Conservation (phyloP, 2,329 filamentous ascomycete genomes). For the Amylocarpus encephaloides region DNA sequence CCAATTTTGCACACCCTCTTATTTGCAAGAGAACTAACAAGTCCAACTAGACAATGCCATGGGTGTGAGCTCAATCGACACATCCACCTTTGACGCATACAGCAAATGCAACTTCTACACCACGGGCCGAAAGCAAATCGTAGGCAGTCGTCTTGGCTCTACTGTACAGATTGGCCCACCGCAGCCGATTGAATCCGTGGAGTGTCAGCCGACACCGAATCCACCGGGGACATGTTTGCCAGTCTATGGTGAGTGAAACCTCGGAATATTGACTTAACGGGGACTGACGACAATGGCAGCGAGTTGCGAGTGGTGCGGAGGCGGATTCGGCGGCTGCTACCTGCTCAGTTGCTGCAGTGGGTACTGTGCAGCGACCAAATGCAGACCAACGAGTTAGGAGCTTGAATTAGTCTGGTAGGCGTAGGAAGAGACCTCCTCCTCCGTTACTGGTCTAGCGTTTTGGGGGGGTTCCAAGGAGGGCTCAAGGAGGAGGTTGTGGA, state of each 20-base stretch:
- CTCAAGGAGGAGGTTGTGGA: background rate
- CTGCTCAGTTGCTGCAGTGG: conserved; percentile 19
- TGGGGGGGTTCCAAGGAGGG: background rate
- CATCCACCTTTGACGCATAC: conserved; percentile 39
- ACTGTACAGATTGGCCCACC: conserved; percentile 39
- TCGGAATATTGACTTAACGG: conserved; percentile 18
- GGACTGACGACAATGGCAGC: conserved; percentile 4
- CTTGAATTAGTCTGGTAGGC: background rate
- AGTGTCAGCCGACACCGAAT: conserved; percentile 23
- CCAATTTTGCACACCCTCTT: background rate
- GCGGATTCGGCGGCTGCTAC: conserved; percentile 8
- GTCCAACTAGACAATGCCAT: conserved; percentile 34
- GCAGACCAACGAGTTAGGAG: conserved; percentile 7
- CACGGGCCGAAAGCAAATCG: conserved; percentile 5
- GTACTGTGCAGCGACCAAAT: conserved; percentile 23
- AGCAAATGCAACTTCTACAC: conserved; percentile 40
- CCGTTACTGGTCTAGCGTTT: background rate
- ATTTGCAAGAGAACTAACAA: background rate
- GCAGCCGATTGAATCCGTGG: conserved; percentile 38
- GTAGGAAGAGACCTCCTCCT: background rate
- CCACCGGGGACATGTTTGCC: conserved; percentile 38
- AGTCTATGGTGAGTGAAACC: conserved; percentile 31
- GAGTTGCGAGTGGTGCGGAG: conserved; percentile 16
- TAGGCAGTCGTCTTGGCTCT: background rate
- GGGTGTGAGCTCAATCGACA: conserved; percentile 37